These are phyloP conservation scores for Crithidia fasciculata DNA, from an alignment of 208 protist genomes.

Conservation along the genomic window DNA sequence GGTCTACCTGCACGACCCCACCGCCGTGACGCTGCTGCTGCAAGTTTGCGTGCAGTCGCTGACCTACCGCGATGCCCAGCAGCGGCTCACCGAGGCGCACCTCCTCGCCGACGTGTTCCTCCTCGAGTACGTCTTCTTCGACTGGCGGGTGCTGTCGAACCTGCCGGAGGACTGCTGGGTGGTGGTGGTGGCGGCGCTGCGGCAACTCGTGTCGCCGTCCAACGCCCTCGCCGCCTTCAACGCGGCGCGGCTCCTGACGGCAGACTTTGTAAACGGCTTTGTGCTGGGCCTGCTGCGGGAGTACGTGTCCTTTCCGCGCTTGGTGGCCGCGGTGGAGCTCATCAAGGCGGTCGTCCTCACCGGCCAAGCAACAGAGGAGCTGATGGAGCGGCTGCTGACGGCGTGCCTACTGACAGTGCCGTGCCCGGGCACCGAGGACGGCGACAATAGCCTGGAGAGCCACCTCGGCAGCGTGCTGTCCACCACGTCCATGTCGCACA, in stretches of 20 bases:
- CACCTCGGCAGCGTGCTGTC: slow-evolving; percentile 53
- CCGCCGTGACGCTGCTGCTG: slow-evolving; percentile 28
- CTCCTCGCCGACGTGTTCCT: slow-evolving; percentile 22
- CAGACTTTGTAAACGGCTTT: slow-evolving; percentile 73
- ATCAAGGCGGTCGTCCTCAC: slow-evolving; percentile 38
- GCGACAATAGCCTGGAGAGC: slow-evolving; percentile 26
- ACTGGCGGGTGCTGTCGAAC: slow-evolving; percentile 53
- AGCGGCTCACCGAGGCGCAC: slow-evolving; percentile 3
- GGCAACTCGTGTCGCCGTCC: slow-evolving; percentile 33
- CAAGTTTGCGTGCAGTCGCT: slow-evolving; percentile 26
- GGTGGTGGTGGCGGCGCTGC: slow-evolving; percentile 31
- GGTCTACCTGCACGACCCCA: slow-evolving; percentile 38
- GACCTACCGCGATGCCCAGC: slow-evolving; percentile 18
- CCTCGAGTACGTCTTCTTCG: slow-evolving; percentile 65
- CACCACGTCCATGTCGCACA: slow-evolving; percentile 33
- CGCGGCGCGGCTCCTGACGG: slow-evolving; percentile 44
- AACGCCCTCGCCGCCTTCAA: slow-evolving; percentile 59
- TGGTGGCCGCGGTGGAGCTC: slow-evolving; percentile 39
- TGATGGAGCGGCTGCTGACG: slow-evolving; percentile 48
- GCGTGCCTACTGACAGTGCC: slow-evolving; percentile 51
- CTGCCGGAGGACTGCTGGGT: slow-evolving; percentile 35
- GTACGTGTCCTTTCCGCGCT: slow-evolving; percentile 36
- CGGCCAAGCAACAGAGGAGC: slow-evolving; percentile 29
- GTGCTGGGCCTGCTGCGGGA: slow-evolving; percentile 66
- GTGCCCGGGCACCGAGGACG: slow-evolving; percentile 6